Evolutionary conservation across 2,329 filamentous ascomycete genomes (phyloP).

Genomic region (Plectosphaerella sp.): DNA sequence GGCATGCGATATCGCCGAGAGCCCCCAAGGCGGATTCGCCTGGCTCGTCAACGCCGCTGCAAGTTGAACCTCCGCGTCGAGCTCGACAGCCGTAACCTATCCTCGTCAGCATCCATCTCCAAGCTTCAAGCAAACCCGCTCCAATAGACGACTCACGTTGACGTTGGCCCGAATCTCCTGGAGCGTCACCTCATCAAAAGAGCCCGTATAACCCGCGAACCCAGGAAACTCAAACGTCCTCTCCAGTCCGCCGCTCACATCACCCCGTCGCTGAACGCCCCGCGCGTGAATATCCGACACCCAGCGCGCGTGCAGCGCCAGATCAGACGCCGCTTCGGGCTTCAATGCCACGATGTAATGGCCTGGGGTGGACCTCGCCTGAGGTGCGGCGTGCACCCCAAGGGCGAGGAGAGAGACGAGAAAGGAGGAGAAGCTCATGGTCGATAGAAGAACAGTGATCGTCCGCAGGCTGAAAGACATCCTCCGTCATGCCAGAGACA

Average conservation of each 20-base stretch:
- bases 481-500: no score
- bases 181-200: constrained; percentile 33
- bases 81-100: no score
- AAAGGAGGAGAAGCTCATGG: no score
- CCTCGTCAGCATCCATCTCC: no score
- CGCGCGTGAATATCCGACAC: not conserved
- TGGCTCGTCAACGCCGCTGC: no score
- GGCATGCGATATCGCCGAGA: no score
- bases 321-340: not conserved
- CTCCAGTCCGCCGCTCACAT: not conserved
- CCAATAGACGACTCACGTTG: not conserved
- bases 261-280: not conserved
- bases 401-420: no score
- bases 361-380: not conserved
- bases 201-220: constrained; percentile 33
- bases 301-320: not conserved
- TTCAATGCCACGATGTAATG: not conserved
- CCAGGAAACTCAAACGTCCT: not conserved
- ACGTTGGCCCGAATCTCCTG: constrained; percentile 27
- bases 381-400: not conserved
- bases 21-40: no score
- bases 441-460: no score
- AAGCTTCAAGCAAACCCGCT: not conserved
- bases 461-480: no score
- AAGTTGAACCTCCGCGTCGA: no score